Percentiles rank a stretch among this genome's conserved stretches.
phyloP scores from a whole-genome alignment of 257 asterid species.

The Catharanthus roseus region DNA sequence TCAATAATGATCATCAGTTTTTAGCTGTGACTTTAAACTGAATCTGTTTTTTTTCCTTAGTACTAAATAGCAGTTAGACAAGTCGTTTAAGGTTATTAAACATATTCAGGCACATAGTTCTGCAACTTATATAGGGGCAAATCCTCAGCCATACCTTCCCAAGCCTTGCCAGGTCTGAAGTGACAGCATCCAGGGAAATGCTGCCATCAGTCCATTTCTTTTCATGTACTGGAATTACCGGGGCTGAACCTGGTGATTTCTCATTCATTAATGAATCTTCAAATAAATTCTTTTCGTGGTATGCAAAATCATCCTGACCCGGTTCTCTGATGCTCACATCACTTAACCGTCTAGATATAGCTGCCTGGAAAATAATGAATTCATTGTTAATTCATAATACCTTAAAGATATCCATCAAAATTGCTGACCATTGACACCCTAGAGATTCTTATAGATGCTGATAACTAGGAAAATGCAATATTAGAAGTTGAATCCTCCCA shows the following conservation, averaged over 20 bases:
- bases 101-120: neutral
- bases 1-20: slow-evolving; percentile 1
- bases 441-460: neutral
- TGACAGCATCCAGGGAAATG: slow-evolving; percentile 52
- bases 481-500: neutral
- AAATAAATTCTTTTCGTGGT: slow-evolving; percentile 25
- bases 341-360: slow-evolving; percentile 90
- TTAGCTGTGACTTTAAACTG: neutral
- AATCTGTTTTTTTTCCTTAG: neutral
- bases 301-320: slow-evolving; percentile 29
- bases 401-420: neutral
- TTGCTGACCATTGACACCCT: neutral
- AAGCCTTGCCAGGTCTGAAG: slow-evolving; percentile 67
- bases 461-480: neutral
- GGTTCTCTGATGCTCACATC: slow-evolving; percentile 53
- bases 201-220: slow-evolving; percentile 98
- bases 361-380: slow-evolving; percentile 53
- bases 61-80: neutral
- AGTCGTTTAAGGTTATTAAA: neutral
- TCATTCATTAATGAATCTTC: slow-evolving; percentile 29
- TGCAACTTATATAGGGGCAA: too few relatives aligned
- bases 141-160: slow-evolving; percentile 53
- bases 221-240: slow-evolving; percentile 85
- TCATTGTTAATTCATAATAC: neutral
- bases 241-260: slow-evolving; percentile 42